Evolutionary conservation across 2,329 filamentous ascomycete species (phyloP).

Genomic region (Saccharata proteae): DNA sequence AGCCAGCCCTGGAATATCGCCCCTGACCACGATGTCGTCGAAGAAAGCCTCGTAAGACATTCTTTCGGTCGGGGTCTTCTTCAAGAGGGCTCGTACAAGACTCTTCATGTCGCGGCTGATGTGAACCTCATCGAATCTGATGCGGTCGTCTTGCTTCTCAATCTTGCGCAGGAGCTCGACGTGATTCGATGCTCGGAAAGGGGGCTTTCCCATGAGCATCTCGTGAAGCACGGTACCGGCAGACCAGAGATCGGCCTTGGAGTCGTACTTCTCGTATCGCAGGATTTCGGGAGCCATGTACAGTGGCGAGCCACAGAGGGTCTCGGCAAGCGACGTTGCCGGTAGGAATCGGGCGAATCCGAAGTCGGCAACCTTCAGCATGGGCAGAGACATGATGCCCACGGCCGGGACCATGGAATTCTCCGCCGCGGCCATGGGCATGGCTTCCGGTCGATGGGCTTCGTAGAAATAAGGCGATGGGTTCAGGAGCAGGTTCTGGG

Average conservation of each 20-base stretch:
- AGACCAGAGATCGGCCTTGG: conserved; percentile 95
- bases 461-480: conserved; percentile 64
- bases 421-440: conserved; percentile 66
- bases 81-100: conserved; percentile 69
- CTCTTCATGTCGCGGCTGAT: conserved; percentile 67
- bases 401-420: conserved; percentile 70
- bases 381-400: conserved; percentile 74
- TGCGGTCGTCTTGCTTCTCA: conserved; percentile 73
- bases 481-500: conserved; percentile 85
- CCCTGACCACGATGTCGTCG: conserved; percentile 56
- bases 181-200: conserved; percentile 86
- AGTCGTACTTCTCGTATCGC: conserved; percentile 93
- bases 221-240: conserved; percentile 92
- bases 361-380: conserved; percentile 97
- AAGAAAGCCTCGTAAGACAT: conserved; percentile 84
- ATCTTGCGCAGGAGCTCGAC: conserved; percentile 89
- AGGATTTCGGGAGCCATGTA: conserved; percentile 99
- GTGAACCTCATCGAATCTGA: conserved; percentile 62
- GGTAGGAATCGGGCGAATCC: conserved; percentile 93
- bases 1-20: conserved; percentile 67
- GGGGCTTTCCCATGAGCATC: conserved; percentile 83
- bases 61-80: conserved; percentile 73
- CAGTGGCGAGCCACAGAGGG: conserved; percentile 86
- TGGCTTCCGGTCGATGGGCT: conserved; percentile 42
- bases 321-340: conserved; percentile 84